phyloP scores from a whole-genome alignment of 129 eudicot species.

The Flaveria ramosissima region DNA sequence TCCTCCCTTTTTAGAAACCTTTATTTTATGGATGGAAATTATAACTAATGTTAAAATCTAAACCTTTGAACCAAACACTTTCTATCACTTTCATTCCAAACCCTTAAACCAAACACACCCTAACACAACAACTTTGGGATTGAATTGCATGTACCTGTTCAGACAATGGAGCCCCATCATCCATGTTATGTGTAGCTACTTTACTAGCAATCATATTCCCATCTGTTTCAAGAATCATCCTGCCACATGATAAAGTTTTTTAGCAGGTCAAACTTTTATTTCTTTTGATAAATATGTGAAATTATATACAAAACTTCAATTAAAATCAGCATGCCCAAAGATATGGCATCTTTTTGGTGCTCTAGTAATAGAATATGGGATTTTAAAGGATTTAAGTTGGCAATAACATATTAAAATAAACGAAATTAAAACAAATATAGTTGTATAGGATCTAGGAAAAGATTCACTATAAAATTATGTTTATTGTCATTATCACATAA shows the following conservation, averaged over 20 bases:
- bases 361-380: too few relatives aligned
- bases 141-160: slow-evolving; percentile 59
- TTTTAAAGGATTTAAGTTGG: not conserved
- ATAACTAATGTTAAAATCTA: not conserved
- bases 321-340: not conserved
- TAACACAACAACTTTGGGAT: not conserved
- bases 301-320: not conserved
- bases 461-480: too few relatives aligned
- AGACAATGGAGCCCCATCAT: slow-evolving; percentile 81
- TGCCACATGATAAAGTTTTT: slow-evolving; percentile 26
- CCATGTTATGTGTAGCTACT: slow-evolving; percentile 74
- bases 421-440: too few relatives aligned
- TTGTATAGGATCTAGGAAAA: too few relatives aligned
- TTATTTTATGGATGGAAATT: not conserved
- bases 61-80: not conserved
- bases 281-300: not conserved
- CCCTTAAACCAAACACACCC: not conserved
- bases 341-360: not conserved
- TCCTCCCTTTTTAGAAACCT: too few relatives aligned
- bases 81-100: not conserved
- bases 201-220: slow-evolving; percentile 81
- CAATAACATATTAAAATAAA: too few relatives aligned
- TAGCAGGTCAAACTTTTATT: slow-evolving; percentile 3
- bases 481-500: too few relatives aligned
- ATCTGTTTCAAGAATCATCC: slow-evolving; percentile 85